Percentiles rank a stretch among this genome's conserved stretches.
phyloP scores from a whole-genome alignment of 257 asterid species.

The Craterostigma plantagineum region DNA sequence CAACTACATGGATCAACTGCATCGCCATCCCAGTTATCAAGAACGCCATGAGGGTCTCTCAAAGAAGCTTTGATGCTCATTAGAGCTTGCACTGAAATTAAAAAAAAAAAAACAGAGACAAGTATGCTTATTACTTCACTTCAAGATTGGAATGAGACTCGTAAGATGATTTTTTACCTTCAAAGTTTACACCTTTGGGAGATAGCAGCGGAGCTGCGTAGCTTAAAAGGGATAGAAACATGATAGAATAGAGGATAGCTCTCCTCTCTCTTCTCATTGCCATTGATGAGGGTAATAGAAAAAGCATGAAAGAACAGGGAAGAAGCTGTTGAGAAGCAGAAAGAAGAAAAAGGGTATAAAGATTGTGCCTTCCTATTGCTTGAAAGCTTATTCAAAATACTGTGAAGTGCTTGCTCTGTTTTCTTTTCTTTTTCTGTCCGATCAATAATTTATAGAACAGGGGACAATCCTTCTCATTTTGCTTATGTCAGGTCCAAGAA shows the following conservation, averaged over 20 bases:
- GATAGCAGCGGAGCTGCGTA: conserved; percentile 50
- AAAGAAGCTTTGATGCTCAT: conserved; percentile 58
- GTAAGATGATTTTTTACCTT: conserved; percentile 31
- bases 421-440: no score
- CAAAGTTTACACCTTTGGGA: conserved; percentile 93
- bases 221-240: conserved; percentile 23
- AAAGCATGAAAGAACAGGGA: not conserved
- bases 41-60: conserved; percentile 88
- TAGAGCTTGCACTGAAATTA: conserved; percentile 68
- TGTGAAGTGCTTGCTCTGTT: no score
- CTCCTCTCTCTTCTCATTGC: conserved; percentile 19
- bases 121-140: not conserved
- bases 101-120: conserved; percentile 1
- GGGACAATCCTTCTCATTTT: no score
- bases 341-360: no score
- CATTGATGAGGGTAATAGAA: conserved; percentile 9
- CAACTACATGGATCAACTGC: conserved; percentile 99
- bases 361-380: no score
- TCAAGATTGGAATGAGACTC: not conserved
- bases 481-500: no score
- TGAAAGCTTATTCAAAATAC: no score
- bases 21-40: conserved; percentile 90
- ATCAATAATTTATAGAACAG: no score
- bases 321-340: not conserved
- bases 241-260: conserved; percentile 18